Evolutionary conservation across 1,284 basidiomycete genomes (phyloP).

Genomic region (Psilocybe mexicana): DNA sequence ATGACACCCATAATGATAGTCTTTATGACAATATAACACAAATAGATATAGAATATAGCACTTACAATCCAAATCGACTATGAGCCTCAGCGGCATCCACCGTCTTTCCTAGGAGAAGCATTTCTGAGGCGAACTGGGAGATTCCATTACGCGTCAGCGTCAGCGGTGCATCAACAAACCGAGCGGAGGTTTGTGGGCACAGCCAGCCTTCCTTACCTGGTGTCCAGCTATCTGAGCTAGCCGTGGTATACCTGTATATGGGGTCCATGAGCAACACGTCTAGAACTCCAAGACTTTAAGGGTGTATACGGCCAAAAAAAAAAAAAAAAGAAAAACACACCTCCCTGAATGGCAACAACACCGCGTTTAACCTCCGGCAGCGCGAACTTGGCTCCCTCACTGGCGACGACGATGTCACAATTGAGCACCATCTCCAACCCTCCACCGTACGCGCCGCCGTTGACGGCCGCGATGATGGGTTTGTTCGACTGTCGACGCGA

Average conservation of each 20-base stretch:
- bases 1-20: neutral
- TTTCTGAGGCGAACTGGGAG: conserved; percentile 69
- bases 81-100: conserved; percentile 71
- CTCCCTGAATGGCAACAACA: conserved; percentile 75
- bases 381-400: conserved; percentile 69
- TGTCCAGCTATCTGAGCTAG: conserved; percentile 63
- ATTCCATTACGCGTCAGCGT: neutral
- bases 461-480: conserved; percentile 83
- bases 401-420: conserved; percentile 82
- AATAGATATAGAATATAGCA: conserved; percentile 14
- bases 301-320: conserved; percentile 10
- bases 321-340: conserved; percentile 40
- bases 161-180: neutral
- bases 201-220: conserved; percentile 49
- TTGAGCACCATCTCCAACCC: conserved; percentile 81
- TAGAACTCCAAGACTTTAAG: conserved; percentile 2
- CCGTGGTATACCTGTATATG: conserved; percentile 58
- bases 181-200: neutral
- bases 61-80: conserved; percentile 75
- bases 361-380: conserved; percentile 84
- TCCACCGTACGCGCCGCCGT: conserved; percentile 80
- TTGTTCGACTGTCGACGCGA: conserved; percentile 72
- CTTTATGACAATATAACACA: neutral
- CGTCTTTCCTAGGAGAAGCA: conserved; percentile 72
- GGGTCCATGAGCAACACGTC: conserved; percentile 1